A percentile compares a stretch with the other conserved stretches of the same genome.
Evolutionary conservation across 2,329 filamentous ascomycete species (phyloP).

Genomic region (Aspergillus persii): DNA sequence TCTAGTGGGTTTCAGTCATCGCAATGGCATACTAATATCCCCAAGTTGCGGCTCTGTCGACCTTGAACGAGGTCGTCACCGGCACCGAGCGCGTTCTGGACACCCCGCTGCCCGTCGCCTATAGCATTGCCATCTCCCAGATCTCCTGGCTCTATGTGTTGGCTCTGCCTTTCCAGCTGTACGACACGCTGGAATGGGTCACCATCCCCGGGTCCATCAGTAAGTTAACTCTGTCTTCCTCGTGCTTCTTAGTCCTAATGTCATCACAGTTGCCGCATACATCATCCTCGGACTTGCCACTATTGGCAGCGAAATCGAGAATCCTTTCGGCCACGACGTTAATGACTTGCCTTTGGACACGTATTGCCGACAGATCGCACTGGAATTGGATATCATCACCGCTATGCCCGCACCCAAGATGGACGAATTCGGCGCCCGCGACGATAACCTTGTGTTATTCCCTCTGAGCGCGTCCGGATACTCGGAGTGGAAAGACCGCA

Average conservation of each 20-base stretch:
- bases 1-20: not conserved
- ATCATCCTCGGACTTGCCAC: constrained; percentile 76
- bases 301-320: constrained; percentile 80
- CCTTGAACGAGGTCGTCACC: constrained; percentile 69
- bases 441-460: constrained; percentile 38
- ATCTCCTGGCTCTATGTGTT: constrained; percentile 84
- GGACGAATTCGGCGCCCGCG: constrained; percentile 46
- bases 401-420: constrained; percentile 53
- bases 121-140: constrained; percentile 79
- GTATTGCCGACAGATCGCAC: constrained; percentile 72
- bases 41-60: constrained; percentile 57
- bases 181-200: constrained; percentile 63
- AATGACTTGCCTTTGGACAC: constrained; percentile 76
- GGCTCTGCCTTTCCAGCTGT: constrained; percentile 78
- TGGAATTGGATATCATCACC: constrained; percentile 72
- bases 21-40: not conserved
- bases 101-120: constrained; percentile 78
- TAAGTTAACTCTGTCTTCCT: constrained; percentile 15
- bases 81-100: constrained; percentile 75
- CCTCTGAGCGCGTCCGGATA: constrained; percentile 46
- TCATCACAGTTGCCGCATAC: constrained; percentile 62
- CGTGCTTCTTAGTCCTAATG: constrained; percentile 1
- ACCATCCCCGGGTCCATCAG: constrained; percentile 72
- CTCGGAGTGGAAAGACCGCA: constrained; percentile 49
- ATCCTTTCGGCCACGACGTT: constrained; percentile 79